phyloP scores from a whole-genome alignment of 257 asterid genomes.

The Solanum microdontum region DNA sequence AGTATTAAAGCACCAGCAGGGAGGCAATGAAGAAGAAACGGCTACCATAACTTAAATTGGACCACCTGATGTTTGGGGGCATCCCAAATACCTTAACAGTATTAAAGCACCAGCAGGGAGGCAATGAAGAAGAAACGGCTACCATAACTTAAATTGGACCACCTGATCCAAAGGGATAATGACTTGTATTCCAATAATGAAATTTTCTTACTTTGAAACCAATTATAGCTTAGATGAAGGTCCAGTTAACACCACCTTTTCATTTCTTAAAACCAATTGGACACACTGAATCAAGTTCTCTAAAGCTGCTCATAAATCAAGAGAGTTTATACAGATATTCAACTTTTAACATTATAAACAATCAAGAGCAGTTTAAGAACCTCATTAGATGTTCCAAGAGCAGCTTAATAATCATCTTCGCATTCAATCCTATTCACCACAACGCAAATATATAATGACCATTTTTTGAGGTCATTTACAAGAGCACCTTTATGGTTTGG shows the following conservation, averaged over 20 bases:
- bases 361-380: not conserved
- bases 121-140: not conserved
- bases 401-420: not conserved
- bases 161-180: not conserved
- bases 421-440: not conserved
- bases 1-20: not conserved
- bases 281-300: not conserved
- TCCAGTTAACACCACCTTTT: not conserved
- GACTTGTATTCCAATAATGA: not conserved
- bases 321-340: not conserved
- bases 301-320: not conserved
- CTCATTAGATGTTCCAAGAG: not conserved
- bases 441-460: not conserved
- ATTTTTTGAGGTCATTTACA: not conserved
- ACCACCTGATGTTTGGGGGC: not conserved
- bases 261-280: not conserved
- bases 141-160: not conserved
- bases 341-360: not conserved
- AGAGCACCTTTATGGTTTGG: not conserved
- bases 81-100: not conserved
- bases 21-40: not conserved
- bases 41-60: not conserved
- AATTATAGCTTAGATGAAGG: not conserved
- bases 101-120: not conserved
- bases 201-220: not conserved